phyloP scores from a whole-genome alignment of 192 early-diverging fungal species.

The Backusella circina region DNA sequence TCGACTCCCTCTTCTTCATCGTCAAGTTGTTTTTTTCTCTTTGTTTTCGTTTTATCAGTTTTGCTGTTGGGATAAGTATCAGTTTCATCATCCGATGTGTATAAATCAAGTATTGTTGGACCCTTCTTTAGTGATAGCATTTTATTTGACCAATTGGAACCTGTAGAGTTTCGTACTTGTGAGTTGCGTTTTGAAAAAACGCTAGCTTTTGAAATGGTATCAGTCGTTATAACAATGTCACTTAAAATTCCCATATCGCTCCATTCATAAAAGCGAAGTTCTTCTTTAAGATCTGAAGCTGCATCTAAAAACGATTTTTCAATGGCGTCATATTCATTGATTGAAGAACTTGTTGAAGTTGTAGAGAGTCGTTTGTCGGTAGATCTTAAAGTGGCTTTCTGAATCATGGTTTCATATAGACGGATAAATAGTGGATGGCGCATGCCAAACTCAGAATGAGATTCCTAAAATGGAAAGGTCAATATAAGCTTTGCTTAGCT shows the following conservation, averaged over 20 bases:
- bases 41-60: neutral
- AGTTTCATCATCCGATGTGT: neutral
- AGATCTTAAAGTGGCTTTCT: neutral
- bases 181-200: neutral
- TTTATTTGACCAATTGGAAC: neutral
- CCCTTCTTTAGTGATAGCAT: neutral
- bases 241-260: constrained; percentile 10
- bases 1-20: neutral
- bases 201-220: constrained; percentile 3
- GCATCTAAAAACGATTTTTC: constrained; percentile 14
- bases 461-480: neutral
- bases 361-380: neutral
- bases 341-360: neutral
- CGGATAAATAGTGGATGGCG: constrained; percentile 13
- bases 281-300: neutral
- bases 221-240: constrained; percentile 12
- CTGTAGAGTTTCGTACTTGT: neutral
- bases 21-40: neutral
- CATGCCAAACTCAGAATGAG: neutral
- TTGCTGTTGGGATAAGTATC: neutral
- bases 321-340: neutral
- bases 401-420: constrained; percentile 11
- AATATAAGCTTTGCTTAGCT: neutral
- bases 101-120: neutral
- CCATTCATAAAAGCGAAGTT: neutral